A percentile compares a stretch with the other conserved stretches of the same genome.
phyloP scores from a whole-genome alignment of 225 moss, liverwort and hornwort species.

The Physcomitrellopsis africana region DNA sequence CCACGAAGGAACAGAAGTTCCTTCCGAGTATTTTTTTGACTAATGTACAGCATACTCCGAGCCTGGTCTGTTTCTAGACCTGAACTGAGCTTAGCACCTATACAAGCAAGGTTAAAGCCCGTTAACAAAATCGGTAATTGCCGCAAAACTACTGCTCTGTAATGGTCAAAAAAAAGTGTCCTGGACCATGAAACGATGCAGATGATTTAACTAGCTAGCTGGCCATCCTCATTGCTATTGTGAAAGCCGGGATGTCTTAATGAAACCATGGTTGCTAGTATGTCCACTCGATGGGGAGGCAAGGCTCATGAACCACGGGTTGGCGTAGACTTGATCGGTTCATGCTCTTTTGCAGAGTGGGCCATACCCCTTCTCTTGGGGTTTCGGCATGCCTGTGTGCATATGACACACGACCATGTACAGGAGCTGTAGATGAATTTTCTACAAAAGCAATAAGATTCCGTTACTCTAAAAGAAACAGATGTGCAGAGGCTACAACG shows the following conservation, averaged over 20 bases:
- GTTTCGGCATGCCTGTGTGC: conserved; percentile 27
- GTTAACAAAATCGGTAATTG: conserved; percentile 35
- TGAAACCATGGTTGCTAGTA: conserved; percentile 40
- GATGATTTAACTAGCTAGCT: conserved; percentile 18
- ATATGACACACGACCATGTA: conserved; percentile 32
- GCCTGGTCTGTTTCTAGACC: conserved; percentile 41
- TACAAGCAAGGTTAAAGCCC: conserved; percentile 32
- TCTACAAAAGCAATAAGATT: not conserved
- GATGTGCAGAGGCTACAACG: too few relatives aligned
- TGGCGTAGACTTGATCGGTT: conserved; percentile 38
- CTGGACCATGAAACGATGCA: conserved; percentile 26
- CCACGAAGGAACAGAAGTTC: conserved; percentile 31
- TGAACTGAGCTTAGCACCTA: conserved; percentile 35
- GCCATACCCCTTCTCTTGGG: conserved; percentile 44
- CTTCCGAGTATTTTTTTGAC: conserved; percentile 29
- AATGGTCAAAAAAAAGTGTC: conserved; percentile 10
- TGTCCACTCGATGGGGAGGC: conserved; percentile 84
- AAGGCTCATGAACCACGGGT: conserved; percentile 53
- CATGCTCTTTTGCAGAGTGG: conserved; percentile 43
- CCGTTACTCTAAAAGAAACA: not conserved
- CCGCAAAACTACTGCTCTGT: conserved; percentile 27
- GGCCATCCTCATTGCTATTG: not conserved
- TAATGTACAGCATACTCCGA: conserved; percentile 46
- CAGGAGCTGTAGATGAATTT: not conserved
- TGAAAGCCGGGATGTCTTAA: not conserved